Conservation (phyloP, 1,139 yeast genomes). For the Saccharomycopsis crataegensis region DNA sequence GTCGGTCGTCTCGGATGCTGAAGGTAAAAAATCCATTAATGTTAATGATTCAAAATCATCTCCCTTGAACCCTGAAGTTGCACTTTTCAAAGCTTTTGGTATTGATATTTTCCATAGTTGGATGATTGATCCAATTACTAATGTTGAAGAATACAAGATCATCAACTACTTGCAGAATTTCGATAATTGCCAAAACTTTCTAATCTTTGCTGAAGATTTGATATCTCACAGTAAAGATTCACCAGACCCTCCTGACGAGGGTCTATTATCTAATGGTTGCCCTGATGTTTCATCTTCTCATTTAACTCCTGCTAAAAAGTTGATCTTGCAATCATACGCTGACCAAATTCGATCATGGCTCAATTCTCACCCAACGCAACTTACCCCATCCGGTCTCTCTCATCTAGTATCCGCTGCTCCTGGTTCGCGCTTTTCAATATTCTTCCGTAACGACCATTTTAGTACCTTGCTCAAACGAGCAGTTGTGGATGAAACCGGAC, state of each 20-base stretch:
- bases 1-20: too few species aligned
- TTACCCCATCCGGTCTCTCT: constrained; percentile 56
- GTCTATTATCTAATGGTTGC: background rate
- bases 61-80: background rate
- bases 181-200: constrained; percentile 19
- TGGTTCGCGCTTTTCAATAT: constrained; percentile 44
- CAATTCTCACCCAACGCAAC: constrained; percentile 53
- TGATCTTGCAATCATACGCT: background rate
- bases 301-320: background rate
- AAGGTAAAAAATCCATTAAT: too few species aligned
- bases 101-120: constrained; percentile 46
- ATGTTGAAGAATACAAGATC: constrained; percentile 23
- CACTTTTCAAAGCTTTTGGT: constrained; percentile 16
- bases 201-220: constrained; percentile 15
- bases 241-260: background rate
- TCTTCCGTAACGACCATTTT: constrained; percentile 84
- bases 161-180: constrained; percentile 10
- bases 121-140: constrained; percentile 29
- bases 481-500: constrained; percentile 15
- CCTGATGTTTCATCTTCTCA: background rate
- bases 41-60: too few species aligned
- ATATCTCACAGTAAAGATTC: background rate
- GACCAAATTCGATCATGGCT: constrained; percentile 34
- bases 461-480: constrained; percentile 55
- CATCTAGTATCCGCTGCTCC: constrained; percentile 30